A percentile compares a stretch with the other conserved stretches of the same genome.
Evolutionary conservation across 169 alveolate species (phyloP).

Genomic region (Cryptosporidium sp.): DNA sequence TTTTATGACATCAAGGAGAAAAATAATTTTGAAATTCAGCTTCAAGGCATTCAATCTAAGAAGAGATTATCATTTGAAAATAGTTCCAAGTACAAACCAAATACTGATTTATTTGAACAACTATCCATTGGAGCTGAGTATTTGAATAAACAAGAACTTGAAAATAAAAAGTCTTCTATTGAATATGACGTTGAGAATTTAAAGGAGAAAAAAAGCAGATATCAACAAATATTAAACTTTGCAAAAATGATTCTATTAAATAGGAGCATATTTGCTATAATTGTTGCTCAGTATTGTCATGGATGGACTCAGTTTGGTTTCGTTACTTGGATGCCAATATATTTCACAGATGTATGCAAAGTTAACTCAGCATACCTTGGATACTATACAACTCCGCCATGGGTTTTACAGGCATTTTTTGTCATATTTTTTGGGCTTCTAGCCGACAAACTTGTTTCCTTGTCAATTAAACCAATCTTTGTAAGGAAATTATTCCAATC

Average conservation of each 20-base stretch:
- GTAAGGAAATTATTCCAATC: conserved; percentile 63
- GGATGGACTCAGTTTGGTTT: conserved; percentile 74
- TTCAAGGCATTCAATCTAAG: not conserved
- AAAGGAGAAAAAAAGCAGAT: not conserved
- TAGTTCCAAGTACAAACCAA: not conserved
- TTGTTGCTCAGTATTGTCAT: conserved; percentile 65
- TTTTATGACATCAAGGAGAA: not conserved
- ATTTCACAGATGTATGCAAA: conserved; percentile 48
- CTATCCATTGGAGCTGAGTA: not conserved
- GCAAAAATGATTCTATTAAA: not conserved
- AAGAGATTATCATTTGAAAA: not conserved
- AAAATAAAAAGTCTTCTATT: not conserved
- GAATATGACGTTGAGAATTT: not conserved
- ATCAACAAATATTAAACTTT: not conserved
- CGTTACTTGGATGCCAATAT: conserved; percentile 73
- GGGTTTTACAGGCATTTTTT: conserved; percentile 65
- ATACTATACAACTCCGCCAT: conserved; percentile 66
- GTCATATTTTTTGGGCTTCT: conserved; percentile 48
- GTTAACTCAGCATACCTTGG: conserved; percentile 35
- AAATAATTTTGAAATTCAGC: not conserved
- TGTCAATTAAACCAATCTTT: conserved; percentile 1
- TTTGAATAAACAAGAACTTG: not conserved
- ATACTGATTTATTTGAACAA: not conserved
- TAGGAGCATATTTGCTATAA: conserved; percentile 38
- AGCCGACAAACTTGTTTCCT: conserved; percentile 38